Percentiles rank a stretch among this genome's conserved stretches.
Conservation (phyloP, 495 filamentous ascomycete genomes). For the Glutinoglossum americanum region DNA sequence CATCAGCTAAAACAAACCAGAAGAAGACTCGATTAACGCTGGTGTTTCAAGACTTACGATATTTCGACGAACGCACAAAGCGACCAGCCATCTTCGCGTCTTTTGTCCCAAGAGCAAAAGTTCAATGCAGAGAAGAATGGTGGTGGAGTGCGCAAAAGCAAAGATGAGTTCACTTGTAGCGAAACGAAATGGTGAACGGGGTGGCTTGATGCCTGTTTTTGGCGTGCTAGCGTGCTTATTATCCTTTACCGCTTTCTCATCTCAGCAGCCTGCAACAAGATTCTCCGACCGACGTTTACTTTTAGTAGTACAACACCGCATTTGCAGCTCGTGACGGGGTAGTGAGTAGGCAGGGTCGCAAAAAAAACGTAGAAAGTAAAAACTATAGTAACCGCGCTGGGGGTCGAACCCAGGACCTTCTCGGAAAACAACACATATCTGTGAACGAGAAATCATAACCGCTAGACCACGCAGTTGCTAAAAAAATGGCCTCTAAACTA, state of each 20-base stretch:
- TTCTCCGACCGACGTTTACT: too few relatives aligned
- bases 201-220: too few relatives aligned
- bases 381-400: constrained; percentile 19
- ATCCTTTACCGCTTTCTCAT: too few relatives aligned
- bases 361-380: background rate
- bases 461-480: constrained; percentile 23
- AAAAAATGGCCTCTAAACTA: background rate
- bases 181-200: background rate
- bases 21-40: constrained; percentile 12
- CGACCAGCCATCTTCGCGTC: constrained; percentile 57
- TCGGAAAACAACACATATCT: constrained; percentile 18
- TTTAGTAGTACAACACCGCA: too few relatives aligned
- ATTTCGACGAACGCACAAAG: constrained; percentile 96
- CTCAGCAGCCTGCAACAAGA: too few relatives aligned
- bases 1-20: constrained; percentile 11
- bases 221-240: too few relatives aligned
- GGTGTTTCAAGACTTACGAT: constrained; percentile 44
- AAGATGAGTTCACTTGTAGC: background rate
- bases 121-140: background rate
- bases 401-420: constrained; percentile 30
- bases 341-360: too few relatives aligned
- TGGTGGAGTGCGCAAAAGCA: background rate
- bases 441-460: constrained; percentile 31
- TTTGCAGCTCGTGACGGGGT: too few relatives aligned
- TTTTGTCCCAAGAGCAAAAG: background rate